Base-by-base conservation (phyloP, 2,329 filamentous ascomycete genomes). In the Exophiala aquamarina region DNA sequence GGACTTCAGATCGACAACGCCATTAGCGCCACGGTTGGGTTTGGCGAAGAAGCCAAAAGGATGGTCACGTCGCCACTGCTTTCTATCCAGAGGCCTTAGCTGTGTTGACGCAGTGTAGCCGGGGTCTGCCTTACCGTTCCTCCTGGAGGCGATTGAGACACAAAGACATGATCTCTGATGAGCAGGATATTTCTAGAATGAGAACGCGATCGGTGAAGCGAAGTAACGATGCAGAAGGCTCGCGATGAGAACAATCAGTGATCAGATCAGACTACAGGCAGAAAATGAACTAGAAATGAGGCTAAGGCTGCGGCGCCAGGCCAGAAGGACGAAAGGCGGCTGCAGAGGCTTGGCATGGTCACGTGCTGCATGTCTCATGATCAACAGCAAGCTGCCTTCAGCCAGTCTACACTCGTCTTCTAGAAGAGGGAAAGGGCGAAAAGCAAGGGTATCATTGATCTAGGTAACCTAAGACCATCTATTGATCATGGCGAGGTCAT, bases 1-100 rank as follows among this genome's bases (percentile, higher is more conserved):
- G 56, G 83, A 81, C 78, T 96, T 95, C 55, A 98, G 77, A 64
- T 98, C 93, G 42, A 97, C 79, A 1, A 89, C 82, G 45, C 90
- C 91, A 37, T 51, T 57, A 14, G 84, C 69, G 54, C 83, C 91
- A 59, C 92, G 87, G 54, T 84, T 76, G 10, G 94, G 93, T 65
- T 91, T 89, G 18, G 93, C 93, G 69, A 87, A 95, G 74, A 98
- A 98, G 52, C 93, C 93, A 64, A 98, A 98, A 0, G 94, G 94
- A 64, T 98, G 93, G 61, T 98, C 92, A 65, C 85, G 85, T 57
- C 93, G 84, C 93, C 93, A 98, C 73, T 95, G 89, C 73, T 95
- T 97, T 55, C 91, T 95, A 60, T 33, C 32, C 35, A 45, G 37
- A 45, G 33, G 38, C 36, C 33, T 32, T 34, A 48, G 50, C 49